These are phyloP conservation scores for Phytopythium aichiense DNA, from an alignment of 352 stramenopile genomes.

Conservation along the genomic window DNA sequence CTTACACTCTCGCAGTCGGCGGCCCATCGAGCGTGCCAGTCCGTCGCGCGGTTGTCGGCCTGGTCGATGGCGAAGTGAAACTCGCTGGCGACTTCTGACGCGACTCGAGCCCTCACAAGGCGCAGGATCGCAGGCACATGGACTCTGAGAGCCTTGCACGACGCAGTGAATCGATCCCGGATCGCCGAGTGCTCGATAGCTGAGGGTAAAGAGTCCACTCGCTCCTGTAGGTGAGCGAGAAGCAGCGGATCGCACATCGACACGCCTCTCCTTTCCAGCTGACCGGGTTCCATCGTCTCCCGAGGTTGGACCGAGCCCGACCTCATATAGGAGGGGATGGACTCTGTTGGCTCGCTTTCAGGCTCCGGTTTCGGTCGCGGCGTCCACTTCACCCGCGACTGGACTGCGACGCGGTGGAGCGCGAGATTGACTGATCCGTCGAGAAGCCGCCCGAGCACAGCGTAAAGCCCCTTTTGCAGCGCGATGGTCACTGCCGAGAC, in stretches of 20 bases:
- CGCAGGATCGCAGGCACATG: background rate
- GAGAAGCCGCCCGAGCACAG: background rate
- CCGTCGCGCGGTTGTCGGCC: too few species aligned
- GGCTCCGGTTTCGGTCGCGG: background rate
- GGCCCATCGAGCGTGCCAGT: too few species aligned
- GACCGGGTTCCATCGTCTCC: background rate
- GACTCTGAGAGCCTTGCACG: background rate
- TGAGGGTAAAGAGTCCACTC: background rate
- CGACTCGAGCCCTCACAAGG: background rate
- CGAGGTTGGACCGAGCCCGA: background rate
- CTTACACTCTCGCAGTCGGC: too few species aligned
- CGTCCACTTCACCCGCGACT: background rate
- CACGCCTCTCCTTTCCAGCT: background rate
- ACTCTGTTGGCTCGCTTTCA: background rate
- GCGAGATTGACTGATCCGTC: background rate
- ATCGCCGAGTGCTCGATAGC: background rate
- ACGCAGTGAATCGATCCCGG: background rate
- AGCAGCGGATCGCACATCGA: background rate
- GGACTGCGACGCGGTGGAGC: background rate
- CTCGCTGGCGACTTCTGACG: background rate
- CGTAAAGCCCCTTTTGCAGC: background rate
- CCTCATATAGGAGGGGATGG: background rate
- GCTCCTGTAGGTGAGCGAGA: background rate
- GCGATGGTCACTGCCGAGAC: background rate
- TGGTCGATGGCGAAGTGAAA: too few species aligned